Conservation (phyloP, 176 grass and related monocot species). For the Saccharum spontaneum region DNA sequence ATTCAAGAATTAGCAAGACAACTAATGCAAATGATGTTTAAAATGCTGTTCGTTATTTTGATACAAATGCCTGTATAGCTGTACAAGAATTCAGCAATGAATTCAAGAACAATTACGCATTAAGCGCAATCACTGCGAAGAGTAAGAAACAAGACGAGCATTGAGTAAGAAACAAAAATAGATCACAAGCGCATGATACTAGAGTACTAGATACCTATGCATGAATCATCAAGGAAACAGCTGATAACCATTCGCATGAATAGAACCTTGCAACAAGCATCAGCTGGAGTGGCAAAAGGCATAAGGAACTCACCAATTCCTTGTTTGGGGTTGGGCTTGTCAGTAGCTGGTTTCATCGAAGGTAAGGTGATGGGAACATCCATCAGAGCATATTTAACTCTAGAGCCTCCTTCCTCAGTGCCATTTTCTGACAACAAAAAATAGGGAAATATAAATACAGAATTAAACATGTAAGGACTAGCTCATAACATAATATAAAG, state of each 20-base stretch:
- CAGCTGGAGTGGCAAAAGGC: not conserved
- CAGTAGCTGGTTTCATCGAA: conserved; percentile 61
- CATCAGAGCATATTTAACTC: conserved; percentile 82
- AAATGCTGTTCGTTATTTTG: not conserved
- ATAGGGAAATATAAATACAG: conserved; percentile 1
- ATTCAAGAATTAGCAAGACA: conserved; percentile 6
- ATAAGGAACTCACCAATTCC: conserved; percentile 75
- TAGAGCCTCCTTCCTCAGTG: conserved; percentile 63
- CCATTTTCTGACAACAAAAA: conserved; percentile 66
- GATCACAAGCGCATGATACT: not conserved
- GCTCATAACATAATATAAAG: no score
- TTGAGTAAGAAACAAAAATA: conserved; percentile 12
- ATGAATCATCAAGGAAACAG: conserved; percentile 1
- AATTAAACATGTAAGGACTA: conserved; percentile 21
- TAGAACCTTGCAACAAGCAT: conserved; percentile 6
- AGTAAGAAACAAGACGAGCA: not conserved
- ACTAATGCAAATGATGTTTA: not conserved
- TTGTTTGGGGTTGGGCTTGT: conserved; percentile 98
- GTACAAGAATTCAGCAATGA: not conserved
- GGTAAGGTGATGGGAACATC: conserved; percentile 84
- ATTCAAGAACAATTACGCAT: not conserved
- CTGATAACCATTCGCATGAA: not conserved
- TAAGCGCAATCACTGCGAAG: not conserved
- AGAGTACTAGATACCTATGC: not conserved
- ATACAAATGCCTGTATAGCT: not conserved